Conservation (phyloP, 768 basidiomycete genomes). For the Suillus plorans region DNA sequence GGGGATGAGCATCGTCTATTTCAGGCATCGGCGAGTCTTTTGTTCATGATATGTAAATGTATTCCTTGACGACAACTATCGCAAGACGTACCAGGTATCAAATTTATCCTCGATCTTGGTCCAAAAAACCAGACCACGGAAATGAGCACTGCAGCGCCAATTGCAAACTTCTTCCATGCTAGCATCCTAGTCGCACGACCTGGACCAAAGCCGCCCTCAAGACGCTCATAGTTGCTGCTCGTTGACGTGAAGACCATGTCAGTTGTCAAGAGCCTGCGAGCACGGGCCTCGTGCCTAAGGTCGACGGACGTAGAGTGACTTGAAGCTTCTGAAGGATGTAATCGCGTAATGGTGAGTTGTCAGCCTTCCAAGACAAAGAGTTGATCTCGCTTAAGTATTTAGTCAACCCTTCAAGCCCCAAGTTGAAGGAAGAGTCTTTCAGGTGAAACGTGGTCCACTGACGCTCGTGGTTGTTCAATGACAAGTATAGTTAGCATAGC, state of each 20-base stretch:
- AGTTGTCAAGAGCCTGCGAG: conserved; percentile 10
- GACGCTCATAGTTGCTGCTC: conserved; percentile 53
- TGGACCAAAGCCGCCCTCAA: conserved; percentile 62
- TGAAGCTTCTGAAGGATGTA: conserved; percentile 14
- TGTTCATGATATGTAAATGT: conserved; percentile 17
- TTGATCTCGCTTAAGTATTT: not conserved
- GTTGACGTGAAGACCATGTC: conserved; percentile 32
- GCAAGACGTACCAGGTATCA: conserved; percentile 21
- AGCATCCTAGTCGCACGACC: conserved; percentile 35
- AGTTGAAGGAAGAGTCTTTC: not conserved
- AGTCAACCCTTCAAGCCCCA: not conserved
- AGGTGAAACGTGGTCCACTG: not conserved
- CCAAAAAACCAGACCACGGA: conserved; percentile 68
- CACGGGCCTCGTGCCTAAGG: conserved; percentile 25
- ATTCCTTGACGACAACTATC: conserved; percentile 18
- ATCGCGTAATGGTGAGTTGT: conserved; percentile 19
- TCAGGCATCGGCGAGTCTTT: conserved; percentile 18
- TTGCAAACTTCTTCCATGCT: conserved; percentile 66
- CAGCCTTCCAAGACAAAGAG: not conserved
- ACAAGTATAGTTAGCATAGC: not conserved
- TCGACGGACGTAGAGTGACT: conserved; percentile 31
- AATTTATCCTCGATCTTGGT: conserved; percentile 33
- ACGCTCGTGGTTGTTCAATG: not conserved
- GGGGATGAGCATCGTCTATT: conserved; percentile 25
- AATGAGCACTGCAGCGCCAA: conserved; percentile 57